Base-by-base conservation (phyloP, 768 basidiomycete species). In the Boletus sensibilis region DNA sequence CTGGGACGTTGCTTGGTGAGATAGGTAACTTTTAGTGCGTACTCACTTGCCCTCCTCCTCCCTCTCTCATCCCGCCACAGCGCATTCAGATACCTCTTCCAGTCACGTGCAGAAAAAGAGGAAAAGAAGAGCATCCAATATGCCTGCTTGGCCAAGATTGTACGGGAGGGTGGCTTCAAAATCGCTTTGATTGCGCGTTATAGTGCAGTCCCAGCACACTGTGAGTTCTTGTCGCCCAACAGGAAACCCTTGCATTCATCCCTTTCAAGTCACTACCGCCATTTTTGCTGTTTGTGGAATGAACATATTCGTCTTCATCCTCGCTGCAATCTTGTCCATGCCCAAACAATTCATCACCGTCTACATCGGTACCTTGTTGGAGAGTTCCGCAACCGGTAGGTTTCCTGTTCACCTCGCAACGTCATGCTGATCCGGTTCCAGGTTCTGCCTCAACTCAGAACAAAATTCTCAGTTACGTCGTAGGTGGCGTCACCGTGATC, bases 281-380 rank as follows among this genome's bases (percentile, higher is more conserved):
- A 81, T 95, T 6, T 94, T 95, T 67, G 83, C 92, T 3, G 87
- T 93, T 4, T 94, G 92, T 67, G 94, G 94, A 37, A 92, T 96
- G 88, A 76, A 78, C 55, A 86, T 94, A 60, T 74, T 85, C 64
- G 78, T 85, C 29, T 97, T 95, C 72, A 76, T 82, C 49, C 57
- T 91, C 8, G 93, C 94, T 23, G 88, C 93, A 5, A 73, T 94
- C 62, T 75, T 94, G 18, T 91, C 92, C 20, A 72, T 93, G 67
- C 94, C 94, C 8, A 95, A 95, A 67, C 94, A 97, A 70, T 87
- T 97, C 63, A 82, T 93, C 61, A 91, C 89, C 9, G 94, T 97
- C 13, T 97, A 97, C 66, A 80, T 95, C 16, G 94, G 94, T 35
- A 92, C 91, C 31, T 77, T 90, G 29, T 69, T 92, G n/a, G 82